Evolutionary conservation across 352 stramenopile genomes (phyloP), one percentile per base, ranked within the genome.

Genomic region (Paralagenidium karlingii): DNA sequence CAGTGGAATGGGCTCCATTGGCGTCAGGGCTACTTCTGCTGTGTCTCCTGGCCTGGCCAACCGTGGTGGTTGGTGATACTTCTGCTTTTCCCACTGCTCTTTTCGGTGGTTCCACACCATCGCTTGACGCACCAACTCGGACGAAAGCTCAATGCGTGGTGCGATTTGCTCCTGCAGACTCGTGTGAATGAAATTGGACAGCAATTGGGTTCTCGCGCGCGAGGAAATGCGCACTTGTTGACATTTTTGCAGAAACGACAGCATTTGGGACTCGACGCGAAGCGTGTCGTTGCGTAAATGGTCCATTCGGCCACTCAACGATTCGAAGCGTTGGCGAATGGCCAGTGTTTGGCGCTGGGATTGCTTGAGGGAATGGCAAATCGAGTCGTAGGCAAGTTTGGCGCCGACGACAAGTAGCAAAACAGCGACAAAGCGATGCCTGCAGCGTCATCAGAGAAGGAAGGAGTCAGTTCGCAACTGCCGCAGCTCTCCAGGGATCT

Each of bases 171-270:
- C 43, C 0, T 34, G 16, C 22, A 60, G 53, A 18, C 33, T 45
- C 12, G 37, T 46, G 22, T 28, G 53, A 12, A 41, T 38, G 4
- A 25, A 22, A 20, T 22, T 52, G 9, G 53, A 33, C 15, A 68
- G 28, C 37, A 58, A 52, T 25, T 49, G 15, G 1, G 51, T 50
- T 36, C 46, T 49, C 22, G 40, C 47, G 2, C 38, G 48, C 7
- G 43, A 43, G n/a, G 38, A 49, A 12, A 61, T 27, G 9, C 56
- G 53, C 19, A 43, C 30, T 7, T 55, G 27, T 42, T 63, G 40
- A 30, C 43, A 57, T 21, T 27, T 53, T 34, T 58, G 40, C 1
- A 68, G 37, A 40, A 68, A 61, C 7, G 12, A 10, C 39, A 31
- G 20, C 42, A 45, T 13, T 46, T 50, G 15, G 34, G 48, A 34